phyloP scores from a whole-genome alignment of 2,329 filamentous ascomycete species.

The Botrytis aclada region DNA sequence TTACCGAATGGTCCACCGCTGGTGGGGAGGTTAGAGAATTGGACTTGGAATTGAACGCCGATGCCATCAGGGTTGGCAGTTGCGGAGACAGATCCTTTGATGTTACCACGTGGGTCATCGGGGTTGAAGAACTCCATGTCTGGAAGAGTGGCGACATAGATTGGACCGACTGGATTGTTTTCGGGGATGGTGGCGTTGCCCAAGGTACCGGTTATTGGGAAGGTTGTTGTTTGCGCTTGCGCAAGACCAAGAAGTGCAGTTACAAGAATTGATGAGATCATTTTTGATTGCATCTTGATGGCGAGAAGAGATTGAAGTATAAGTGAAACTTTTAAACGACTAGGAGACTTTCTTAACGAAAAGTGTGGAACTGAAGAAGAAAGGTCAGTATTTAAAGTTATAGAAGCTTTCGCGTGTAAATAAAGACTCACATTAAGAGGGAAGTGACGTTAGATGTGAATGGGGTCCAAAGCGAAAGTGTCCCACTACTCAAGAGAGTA shows the following conservation, averaged over 20 bases:
- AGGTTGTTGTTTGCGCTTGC: slow-evolving; percentile 27
- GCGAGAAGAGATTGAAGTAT: not conserved
- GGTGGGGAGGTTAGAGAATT: slow-evolving; percentile 57
- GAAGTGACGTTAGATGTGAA: slow-evolving; percentile 1
- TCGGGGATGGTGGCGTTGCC: slow-evolving; percentile 51
- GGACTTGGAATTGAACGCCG: slow-evolving; percentile 54
- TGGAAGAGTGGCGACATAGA: slow-evolving; percentile 57
- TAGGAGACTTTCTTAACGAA: not conserved
- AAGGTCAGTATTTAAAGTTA: not conserved
- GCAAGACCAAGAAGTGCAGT: slow-evolving; percentile 19
- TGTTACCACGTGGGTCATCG: slow-evolving; percentile 49
- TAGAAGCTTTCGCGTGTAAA: not conserved
- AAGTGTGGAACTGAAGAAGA: not conserved
- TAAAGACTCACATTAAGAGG: not conserved
- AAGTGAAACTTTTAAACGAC: not conserved
- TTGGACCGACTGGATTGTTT: slow-evolving; percentile 54
- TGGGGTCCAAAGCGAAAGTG: not conserved
- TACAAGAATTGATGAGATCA: slow-evolving; percentile 4
- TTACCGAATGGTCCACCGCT: slow-evolving; percentile 58
- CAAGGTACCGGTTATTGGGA: slow-evolving; percentile 35
- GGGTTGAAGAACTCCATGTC: slow-evolving; percentile 44
- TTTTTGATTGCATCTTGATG: slow-evolving; percentile 19
- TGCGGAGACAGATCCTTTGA: slow-evolving; percentile 52
- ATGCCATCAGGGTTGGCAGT: slow-evolving; percentile 47
- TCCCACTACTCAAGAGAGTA: not conserved